Base-by-base conservation (phyloP, 2,329 filamentous ascomycete species). In the Hypoxylon sp. region DNA sequence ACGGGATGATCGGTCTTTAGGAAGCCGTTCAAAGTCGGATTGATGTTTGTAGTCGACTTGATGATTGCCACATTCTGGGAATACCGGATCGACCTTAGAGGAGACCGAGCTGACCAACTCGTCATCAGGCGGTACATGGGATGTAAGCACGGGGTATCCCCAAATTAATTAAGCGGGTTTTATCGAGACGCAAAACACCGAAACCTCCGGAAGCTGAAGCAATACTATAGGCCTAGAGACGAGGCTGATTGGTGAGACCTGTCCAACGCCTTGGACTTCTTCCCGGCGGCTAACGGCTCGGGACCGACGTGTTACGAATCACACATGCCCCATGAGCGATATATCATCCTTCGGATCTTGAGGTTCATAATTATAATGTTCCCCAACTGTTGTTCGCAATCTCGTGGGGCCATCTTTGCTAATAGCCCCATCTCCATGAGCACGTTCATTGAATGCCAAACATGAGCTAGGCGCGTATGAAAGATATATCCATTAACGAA, bases 1-100 rank as follows among this genome's bases (percentile, higher is more conserved):
- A 46, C 40, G 55, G 67, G 40, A 42, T 56, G 33, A 33, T 69
- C 67, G 67, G 67, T 48, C 27, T 11, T 53, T 66, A 37, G 58
- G 59, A 22, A 25, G 33, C 66, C 67, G 67, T 69, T 37, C 17
- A 17, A 44, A 31, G 31, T 33, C 17, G 40, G 10, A 46, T 27
- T 40, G 59, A 60, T 62, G 31, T 62, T 54, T 55, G 57, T 58
- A 44, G 17, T 60, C 11, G 20, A 51, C 20, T 54, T 31, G 7
- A 44, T 59, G 6, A 42, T 42, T 30, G 56, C 30, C 33, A 20
- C 33, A 51, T 35, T 10, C 13, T 2, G 27, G 31, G 13, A 20
- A 40, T 20, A n/a, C 4, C 33, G 30, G 30, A 33, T 11, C 31
- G 42, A 22, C 30, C n/a, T 17, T n/a, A 3, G 31, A 50, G 22